Percentiles rank a stretch among this genome's conserved stretches.
Conservation (phyloP, 1,139 yeast genomes). For the Zygotorulaspora mrakii region DNA sequence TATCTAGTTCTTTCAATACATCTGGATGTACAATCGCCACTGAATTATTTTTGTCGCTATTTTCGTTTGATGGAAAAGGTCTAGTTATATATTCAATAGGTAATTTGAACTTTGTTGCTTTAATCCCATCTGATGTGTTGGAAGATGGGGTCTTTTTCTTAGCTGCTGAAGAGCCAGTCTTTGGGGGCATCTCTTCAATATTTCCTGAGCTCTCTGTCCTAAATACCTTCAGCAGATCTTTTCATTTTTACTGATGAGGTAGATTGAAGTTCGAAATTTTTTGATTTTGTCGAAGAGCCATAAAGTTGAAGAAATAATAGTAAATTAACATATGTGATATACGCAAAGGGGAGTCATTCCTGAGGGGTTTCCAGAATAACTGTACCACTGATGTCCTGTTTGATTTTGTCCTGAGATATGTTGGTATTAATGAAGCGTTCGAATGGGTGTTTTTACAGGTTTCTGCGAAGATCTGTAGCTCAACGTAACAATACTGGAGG, state of each 20-base stretch:
- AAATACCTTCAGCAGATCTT: neutral
- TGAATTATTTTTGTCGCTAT: constrained; percentile 38
- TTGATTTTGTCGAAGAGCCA: too few relatives aligned
- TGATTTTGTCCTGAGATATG: too few relatives aligned
- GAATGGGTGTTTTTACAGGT: neutral
- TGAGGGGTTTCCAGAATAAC: too few relatives aligned
- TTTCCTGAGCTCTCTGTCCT: neutral
- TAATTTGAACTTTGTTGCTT: constrained; percentile 38
- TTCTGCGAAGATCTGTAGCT: neutral
- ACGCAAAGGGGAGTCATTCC: too few relatives aligned
- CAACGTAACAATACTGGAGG: neutral
- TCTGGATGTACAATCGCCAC: constrained; percentile 51
- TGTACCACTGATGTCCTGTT: too few relatives aligned
- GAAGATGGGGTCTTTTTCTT: constrained; percentile 31
- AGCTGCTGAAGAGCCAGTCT: constrained; percentile 25
- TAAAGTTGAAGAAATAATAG: too few relatives aligned
- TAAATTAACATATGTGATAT: too few relatives aligned
- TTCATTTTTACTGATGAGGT: neutral
- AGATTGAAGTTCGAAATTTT: too few relatives aligned
- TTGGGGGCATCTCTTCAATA: constrained; percentile 29
- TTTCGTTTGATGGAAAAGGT: constrained; percentile 43
- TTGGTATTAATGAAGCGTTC: neutral
- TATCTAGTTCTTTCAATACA: constrained; percentile 51
- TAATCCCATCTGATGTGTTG: constrained; percentile 19
- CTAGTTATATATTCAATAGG: constrained; percentile 53